phyloP scores from a whole-genome alignment of 73 alveolate genomes.

The Paramecium tetraurelia region DNA sequence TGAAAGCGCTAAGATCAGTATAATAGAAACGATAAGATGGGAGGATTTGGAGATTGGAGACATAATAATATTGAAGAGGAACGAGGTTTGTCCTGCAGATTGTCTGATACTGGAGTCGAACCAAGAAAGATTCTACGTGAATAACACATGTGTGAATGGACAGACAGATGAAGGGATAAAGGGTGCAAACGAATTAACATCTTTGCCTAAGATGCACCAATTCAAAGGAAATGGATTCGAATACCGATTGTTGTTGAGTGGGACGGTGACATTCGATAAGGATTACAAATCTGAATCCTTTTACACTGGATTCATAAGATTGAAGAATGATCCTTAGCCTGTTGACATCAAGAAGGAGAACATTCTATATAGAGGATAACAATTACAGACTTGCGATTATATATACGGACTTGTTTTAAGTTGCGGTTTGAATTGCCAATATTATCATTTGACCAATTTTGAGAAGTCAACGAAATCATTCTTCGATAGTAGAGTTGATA shows the following conservation, averaged over 20 bases:
- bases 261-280: background rate
- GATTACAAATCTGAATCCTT: background rate
- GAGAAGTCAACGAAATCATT: background rate
- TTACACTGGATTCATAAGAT: conserved; percentile 10
- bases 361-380: background rate
- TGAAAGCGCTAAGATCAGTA: background rate
- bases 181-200: conserved; percentile 12
- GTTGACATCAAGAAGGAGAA: background rate
- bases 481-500: background rate
- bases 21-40: conserved; percentile 41
- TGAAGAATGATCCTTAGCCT: conserved; percentile 37
- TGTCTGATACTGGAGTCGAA: conserved; percentile 22
- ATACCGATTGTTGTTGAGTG: background rate
- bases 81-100: conserved; percentile 53
- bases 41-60: conserved; percentile 43
- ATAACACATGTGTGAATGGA: background rate
- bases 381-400: background rate
- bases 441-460: background rate
- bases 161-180: background rate
- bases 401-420: conserved; percentile 7
- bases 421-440: background rate
- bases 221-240: conserved; percentile 15
- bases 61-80: conserved; percentile 29
- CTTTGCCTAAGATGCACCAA: background rate
- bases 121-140: background rate